Base-by-base conservation (phyloP, 2,329 filamentous ascomycete species). In the Hypoxylon rubiginosum region DNA sequence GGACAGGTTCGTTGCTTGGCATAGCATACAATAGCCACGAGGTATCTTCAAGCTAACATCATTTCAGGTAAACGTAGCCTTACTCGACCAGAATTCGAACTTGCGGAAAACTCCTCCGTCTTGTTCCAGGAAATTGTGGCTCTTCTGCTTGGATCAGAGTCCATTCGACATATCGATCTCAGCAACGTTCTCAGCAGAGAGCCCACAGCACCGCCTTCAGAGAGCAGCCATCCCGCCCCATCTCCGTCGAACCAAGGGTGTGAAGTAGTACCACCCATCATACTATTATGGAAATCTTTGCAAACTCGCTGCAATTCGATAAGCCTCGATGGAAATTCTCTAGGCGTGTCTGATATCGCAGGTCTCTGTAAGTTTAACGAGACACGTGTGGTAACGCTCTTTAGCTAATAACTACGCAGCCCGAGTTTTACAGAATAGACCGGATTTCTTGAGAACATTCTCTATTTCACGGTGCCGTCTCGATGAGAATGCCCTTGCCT, bases 61-160 rank as follows among this genome's bases (percentile, higher is more conserved):
- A 39, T 21, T n/a, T 24, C 41, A 63, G 68, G 75, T 9, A 77
- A 76, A 54, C 73, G 74, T 79, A 83, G 84, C 26, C 74, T 84
- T n/a, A 82, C 81, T 17, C 79, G 86, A 41, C 80, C 79, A 3
- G 80, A 86, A 68, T 80, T 82, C 41, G 81, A 84, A 9, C 74
- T 83, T 30, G 76, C 87, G 9, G 78, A 83, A 52, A 80, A 82
- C n/a, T 82, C 84, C 11, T 80, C 85, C 1, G 75, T 88, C 9
- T 76, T 88, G 13, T 83, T 84, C 49, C 85, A 88, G 68, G 86
- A 88, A 71, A 81, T 88, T 13, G 85, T 88, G 50, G 84, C 85
- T 0, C 75, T 88, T 19, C 77, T 85, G 1, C 86, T 88, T 66
- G 83, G 85, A 21, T 86, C 85, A 0, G 85, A 86, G 62, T 86